Base-by-base conservation (phyloP, 768 basidiomycete species). In the Suillus ampliporus region DNA sequence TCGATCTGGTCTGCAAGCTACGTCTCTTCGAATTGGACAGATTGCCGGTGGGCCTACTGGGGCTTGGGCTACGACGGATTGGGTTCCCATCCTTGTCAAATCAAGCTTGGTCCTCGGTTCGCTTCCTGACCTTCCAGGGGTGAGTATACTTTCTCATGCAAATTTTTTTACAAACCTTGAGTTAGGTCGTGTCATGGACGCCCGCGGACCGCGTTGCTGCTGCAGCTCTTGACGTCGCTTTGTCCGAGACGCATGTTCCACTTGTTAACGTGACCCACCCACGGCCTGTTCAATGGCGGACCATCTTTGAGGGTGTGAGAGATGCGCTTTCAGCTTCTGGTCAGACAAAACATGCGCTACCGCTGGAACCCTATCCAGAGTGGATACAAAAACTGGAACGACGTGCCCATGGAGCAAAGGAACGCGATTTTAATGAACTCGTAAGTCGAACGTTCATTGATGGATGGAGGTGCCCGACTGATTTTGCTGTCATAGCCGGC, bases 101-200 rank as follows among this genome's bases (percentile, higher is more conserved):
- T 71, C 74, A 1, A 67, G 72, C 51, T 17, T 73, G 5, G 62
- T 64, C n/a, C 46, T 76, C 14, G 66, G 65, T 1, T 59, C 57
- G 5, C 54, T 76, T 5, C 74, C 73, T 2, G 58, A 67, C 26
- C 58, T 64, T 11, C 13, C 47, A 38, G 72, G 72, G 21, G 73
- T 76, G 54, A 62, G 67, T 69, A 10, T 28, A 14, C 31, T 34
- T 48, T 59, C 15, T 26, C 23, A 47, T 11, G 8, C 37, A 21
- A 21, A 28, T 31, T 58, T 57, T 6, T n/a, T 43, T 34, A 60
- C n/a, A 5, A 19, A 46, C 15, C 13, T 11, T 35, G 43, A 28
- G 9, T 77, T 40, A 83, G 81, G 61, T 65, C 6, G 69, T 80
- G 13, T 80, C 80, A 0, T 83, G 82, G 83, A 51, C 84, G 5